Base-by-base conservation (phyloP, 768 basidiomycete genomes). In the Auriculariales sp. region DNA sequence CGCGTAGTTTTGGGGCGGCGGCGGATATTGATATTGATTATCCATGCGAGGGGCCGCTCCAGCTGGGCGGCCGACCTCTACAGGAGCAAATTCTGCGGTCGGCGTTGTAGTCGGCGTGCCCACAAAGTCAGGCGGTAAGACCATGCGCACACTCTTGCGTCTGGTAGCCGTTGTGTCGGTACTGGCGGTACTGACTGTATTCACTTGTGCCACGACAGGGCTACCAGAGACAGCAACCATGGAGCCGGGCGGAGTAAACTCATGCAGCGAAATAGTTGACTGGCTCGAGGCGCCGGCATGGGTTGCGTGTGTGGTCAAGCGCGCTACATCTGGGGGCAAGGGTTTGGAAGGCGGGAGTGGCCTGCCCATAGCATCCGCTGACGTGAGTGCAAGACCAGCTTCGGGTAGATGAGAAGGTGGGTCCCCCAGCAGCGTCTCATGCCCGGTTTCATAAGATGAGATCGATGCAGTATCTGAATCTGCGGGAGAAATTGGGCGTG, bases 141-240 rank as follows among this genome's bases (percentile, higher is more conserved):
- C 84, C 47, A 90, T 79, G 5, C 87, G 69, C 29, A 90, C 87
- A 57, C 83, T 86, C 64, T 89, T 89, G 30, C 72, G 59, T 10
- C 75, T 62, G 2, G 55, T 47, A 11, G 65, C 56, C 17, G 50
- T 36, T 31, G 54, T n/a, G 44, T 49, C 36, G 25, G 19, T 48
- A n/a, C 50, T 57, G 58, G 34, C 48, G 51, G 17, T 57, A 52
- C 19, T 54, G 53, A 11, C 56, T 51, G 7, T 52, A 48, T 28
- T 54, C 50, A 2, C n/a, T n/a, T n/a, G n/a, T n/a, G n/a, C n/a
- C n/a, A n/a, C n/a, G n/a, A n/a, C n/a, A n/a, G n/a, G n/a, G n/a
- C n/a, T n/a, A n/a, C n/a, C n/a, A n/a, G n/a, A n/a, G n/a, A n/a
- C n/a, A n/a, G n/a, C n/a, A n/a, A n/a, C n/a, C n/a, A n/a, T n/a